Evolutionary conservation across 2,329 filamentous ascomycete genomes (phyloP).

Genomic region (Didymella arachidicola): DNA sequence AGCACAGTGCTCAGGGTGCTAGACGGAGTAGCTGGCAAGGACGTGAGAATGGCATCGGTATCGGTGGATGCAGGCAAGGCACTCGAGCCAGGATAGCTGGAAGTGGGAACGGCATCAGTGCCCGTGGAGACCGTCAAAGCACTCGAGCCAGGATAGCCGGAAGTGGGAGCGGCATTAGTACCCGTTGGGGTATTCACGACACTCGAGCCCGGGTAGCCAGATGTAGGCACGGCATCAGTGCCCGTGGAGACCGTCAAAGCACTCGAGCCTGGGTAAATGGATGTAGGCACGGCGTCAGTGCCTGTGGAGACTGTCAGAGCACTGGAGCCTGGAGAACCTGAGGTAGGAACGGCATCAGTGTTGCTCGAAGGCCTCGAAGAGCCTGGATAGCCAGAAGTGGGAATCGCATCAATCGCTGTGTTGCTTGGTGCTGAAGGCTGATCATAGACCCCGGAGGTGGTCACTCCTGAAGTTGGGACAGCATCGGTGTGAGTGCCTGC

Average conservation of each 20-base stretch:
- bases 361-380: conserved; percentile 3
- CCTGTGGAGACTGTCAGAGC: too few relatives aligned
- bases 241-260: conserved; percentile 4
- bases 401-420: conserved; percentile 19
- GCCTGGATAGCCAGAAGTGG: conserved; percentile 9
- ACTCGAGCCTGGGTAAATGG: neutral
- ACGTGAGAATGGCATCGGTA: conserved; percentile 16
- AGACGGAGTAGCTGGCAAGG: neutral
- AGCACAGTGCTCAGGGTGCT: neutral
- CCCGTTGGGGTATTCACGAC: neutral
- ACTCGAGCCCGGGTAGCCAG: neutral
- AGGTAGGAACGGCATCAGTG: conserved; percentile 10
- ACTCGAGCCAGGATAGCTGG: neutral
- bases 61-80: neutral
- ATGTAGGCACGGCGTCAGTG: too few relatives aligned
- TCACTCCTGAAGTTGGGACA: conserved; percentile 7
- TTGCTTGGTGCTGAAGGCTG: conserved; percentile 5
- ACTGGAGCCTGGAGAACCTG: neutral
- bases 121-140: neutral
- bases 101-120: conserved; percentile 1
- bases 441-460: conserved; percentile 12
- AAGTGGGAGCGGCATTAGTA: neutral
- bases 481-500: conserved; percentile 9
- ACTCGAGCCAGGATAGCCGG: neutral
- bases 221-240: conserved; percentile 13